A percentile compares a stretch with the other conserved stretches of the same genome.
Conservation (phyloP, 129 eudicot genomes). For the Ambrosia artemisiifolia region DNA sequence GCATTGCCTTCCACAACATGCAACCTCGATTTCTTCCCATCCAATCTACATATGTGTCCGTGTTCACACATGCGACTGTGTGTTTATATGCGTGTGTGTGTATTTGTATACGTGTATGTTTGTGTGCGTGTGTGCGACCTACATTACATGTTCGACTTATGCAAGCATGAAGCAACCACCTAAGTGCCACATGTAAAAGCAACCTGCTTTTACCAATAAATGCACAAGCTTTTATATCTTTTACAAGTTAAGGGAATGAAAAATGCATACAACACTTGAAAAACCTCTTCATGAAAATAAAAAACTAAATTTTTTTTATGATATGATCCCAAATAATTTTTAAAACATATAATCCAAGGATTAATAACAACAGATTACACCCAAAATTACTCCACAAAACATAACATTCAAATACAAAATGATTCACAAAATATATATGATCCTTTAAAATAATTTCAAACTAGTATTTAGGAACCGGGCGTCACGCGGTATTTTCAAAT, state of each 20-base stretch:
- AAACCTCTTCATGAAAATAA: background rate
- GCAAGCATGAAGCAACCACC: background rate
- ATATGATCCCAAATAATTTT: background rate
- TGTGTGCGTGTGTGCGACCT: background rate
- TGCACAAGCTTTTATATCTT: background rate
- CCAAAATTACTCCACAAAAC: constrained; percentile 2
- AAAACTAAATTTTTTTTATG: background rate
- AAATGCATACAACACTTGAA: no score
- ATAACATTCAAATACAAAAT: background rate
- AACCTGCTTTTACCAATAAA: background rate
- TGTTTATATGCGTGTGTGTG: background rate
- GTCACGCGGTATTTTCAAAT: no score
- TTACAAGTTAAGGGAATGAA: background rate
- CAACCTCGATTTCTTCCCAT: background rate
- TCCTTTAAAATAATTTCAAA: no score
- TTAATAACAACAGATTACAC: background rate
- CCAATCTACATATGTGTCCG: background rate
- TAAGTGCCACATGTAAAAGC: background rate
- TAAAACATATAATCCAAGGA: no score
- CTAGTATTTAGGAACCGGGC: no score
- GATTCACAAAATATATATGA: no score
- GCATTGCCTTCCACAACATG: background rate
- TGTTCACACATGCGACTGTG: background rate
- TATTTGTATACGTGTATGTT: no score
- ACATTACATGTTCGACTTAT: background rate